phyloP scores from a whole-genome alignment of 345 rosid species.

The Viola odorata region DNA sequence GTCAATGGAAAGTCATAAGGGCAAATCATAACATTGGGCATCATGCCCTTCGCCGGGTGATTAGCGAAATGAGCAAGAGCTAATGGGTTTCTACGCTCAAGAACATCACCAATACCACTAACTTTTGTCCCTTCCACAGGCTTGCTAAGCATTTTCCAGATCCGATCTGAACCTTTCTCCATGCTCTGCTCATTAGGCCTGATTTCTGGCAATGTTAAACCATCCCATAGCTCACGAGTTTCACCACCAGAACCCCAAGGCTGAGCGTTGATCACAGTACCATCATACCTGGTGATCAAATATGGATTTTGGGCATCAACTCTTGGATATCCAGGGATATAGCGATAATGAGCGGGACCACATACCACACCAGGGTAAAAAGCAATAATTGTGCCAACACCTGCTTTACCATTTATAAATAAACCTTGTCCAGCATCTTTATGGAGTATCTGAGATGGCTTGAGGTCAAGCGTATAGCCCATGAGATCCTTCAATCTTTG shows the following conservation, averaged over 20 bases:
- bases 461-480: slow-evolving; percentile 59
- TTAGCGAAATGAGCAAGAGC: slow-evolving; percentile 81
- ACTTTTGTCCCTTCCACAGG: slow-evolving; percentile 42
- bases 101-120: slow-evolving; percentile 27
- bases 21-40: slow-evolving; percentile 78
- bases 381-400: slow-evolving; percentile 70
- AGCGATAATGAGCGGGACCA: slow-evolving; percentile 64
- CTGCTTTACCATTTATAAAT: slow-evolving; percentile 73
- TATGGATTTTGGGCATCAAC: slow-evolving; percentile 61
- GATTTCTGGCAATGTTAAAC: slow-evolving; percentile 26
- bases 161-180: slow-evolving; percentile 51
- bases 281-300: slow-evolving; percentile 81
- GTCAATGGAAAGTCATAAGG: slow-evolving; percentile 76
- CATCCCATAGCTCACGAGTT: slow-evolving; percentile 57
- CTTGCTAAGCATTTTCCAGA: slow-evolving; percentile 71
- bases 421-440: slow-evolving; percentile 73
- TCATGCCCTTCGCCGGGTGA: slow-evolving; percentile 61
- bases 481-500: slow-evolving; percentile 49
- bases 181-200: slow-evolving; percentile 15
- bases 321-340: slow-evolving; percentile 77
- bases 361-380: slow-evolving; percentile 81
- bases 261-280: slow-evolving; percentile 68
- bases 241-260: slow-evolving; percentile 84
- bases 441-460: slow-evolving; percentile 66
- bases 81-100: slow-evolving; percentile 83